These are phyloP conservation scores for Trypanosoma lewisi DNA, from an alignment of 208 protist species.

Conservation along the genomic window DNA sequence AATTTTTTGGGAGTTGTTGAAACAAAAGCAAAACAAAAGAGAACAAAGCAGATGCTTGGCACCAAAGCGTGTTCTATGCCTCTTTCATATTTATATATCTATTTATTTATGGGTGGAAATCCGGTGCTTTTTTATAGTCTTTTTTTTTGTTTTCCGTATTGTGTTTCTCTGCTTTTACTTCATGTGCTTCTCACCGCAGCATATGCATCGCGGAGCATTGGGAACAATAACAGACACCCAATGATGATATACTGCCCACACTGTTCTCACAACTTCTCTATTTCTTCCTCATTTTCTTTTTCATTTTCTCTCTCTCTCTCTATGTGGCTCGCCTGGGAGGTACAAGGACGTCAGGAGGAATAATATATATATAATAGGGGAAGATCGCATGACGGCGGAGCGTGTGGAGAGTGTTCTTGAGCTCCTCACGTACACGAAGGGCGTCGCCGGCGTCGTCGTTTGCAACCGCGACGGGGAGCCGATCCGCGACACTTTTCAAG, in stretches of 20 bases:
- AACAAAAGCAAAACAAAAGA: neutral
- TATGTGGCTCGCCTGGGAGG: neutral
- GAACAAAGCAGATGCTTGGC: neutral
- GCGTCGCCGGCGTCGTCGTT: conserved; percentile 75
- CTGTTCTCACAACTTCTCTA: neutral
- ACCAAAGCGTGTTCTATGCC: neutral
- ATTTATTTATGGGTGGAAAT: neutral
- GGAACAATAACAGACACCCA: no score
- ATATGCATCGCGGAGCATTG: no score
- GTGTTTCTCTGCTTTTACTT: no score
- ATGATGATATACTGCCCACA: no score
- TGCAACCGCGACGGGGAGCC: conserved; percentile 68
- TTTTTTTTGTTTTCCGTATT: no score
- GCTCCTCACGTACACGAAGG: conserved; percentile 84
- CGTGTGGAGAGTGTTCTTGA: conserved; percentile 75
- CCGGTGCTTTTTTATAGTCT: no score
- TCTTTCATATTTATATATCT: neutral
- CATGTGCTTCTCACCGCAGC: no score
- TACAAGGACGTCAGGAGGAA: neutral
- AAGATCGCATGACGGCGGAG: conserved; percentile 52
- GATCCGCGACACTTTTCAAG: conserved; percentile 83
- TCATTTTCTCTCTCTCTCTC: neutral
- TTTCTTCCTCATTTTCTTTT: conserved; percentile 8
- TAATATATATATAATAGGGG: neutral
- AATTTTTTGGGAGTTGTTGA: neutral